Evolutionary conservation across 192 early-diverging fungal genomes (phyloP).

Genomic region (Coemansia sp.): DNA sequence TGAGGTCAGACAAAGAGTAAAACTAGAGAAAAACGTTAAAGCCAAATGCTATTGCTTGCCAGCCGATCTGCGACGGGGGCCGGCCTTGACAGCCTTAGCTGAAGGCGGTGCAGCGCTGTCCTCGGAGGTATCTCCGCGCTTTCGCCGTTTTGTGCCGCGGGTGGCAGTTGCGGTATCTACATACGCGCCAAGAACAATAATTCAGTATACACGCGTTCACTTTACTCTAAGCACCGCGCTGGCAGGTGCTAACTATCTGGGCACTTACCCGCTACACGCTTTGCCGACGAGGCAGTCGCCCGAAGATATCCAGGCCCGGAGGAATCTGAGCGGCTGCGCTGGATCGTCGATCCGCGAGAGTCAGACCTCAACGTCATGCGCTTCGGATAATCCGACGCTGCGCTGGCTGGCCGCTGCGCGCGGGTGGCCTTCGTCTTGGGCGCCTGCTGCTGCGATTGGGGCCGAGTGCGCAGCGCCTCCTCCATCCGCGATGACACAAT

Average conservation of each 20-base stretch:
- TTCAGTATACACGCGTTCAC: not conserved
- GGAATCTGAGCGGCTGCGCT: not conserved
- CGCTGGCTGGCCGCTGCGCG: slow-evolving; percentile 16
- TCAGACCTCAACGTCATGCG: slow-evolving; percentile 48
- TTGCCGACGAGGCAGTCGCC: slow-evolving; percentile 41
- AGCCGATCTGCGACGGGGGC: slow-evolving; percentile 20
- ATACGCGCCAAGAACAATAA: not conserved
- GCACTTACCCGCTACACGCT: slow-evolving; percentile 27
- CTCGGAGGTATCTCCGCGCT: slow-evolving; percentile 4
- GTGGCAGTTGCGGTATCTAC: slow-evolving; percentile 14
- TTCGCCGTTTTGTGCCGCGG: slow-evolving; percentile 46
- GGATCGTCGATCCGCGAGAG: not conserved
- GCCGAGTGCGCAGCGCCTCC: slow-evolving; percentile 35
- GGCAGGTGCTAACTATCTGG: too few relatives aligned
- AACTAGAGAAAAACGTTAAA: not conserved
- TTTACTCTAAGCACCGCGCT: too few relatives aligned
- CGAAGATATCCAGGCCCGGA: slow-evolving; percentile 38
- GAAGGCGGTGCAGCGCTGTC: not conserved
- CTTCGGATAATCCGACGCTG: not conserved
- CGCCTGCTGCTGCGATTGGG: not conserved
- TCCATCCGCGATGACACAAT: slow-evolving; percentile 41
- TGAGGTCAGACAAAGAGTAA: too few relatives aligned
- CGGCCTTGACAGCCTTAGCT: slow-evolving; percentile 21
- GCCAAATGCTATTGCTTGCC: slow-evolving; percentile 11
- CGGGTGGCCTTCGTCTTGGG: not conserved